Conservation (phyloP, 805 yeast species). For the Spathaspora girioi region DNA sequence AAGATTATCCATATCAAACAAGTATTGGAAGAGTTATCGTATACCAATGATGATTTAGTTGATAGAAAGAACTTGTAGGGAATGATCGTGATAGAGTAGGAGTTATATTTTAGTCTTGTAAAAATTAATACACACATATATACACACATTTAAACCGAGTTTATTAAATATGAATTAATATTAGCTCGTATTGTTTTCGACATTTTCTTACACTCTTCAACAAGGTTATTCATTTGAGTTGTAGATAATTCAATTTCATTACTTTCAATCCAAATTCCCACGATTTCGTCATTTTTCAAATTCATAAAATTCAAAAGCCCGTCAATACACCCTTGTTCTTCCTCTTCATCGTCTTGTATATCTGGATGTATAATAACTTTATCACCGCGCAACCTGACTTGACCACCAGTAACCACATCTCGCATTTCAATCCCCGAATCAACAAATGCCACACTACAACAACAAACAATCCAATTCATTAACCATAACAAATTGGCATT, state of each 20-base stretch:
- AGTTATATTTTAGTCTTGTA: neutral
- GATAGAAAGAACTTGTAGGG: conserved; percentile 7
- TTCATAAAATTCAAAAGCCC: conserved; percentile 50
- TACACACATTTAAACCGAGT: conserved; percentile 7
- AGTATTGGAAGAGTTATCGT: conserved; percentile 31
- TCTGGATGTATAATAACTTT: conserved; percentile 16
- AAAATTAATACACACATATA: neutral
- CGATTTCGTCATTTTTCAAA: conserved; percentile 52
- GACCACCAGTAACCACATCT: conserved; percentile 72
- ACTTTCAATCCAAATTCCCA: conserved; percentile 52
- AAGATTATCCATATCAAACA: conserved; percentile 33
- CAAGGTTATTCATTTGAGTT: conserved; percentile 21
- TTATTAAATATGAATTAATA: conserved; percentile 42
- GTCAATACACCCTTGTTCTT: conserved; percentile 20
- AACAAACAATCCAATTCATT: conserved; percentile 53
- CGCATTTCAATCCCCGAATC: conserved; percentile 81
- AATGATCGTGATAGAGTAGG: no score
- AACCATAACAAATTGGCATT: conserved; percentile 28
- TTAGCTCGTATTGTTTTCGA: conserved; percentile 40
- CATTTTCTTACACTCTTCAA: conserved; percentile 44
- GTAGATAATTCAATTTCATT: conserved; percentile 13
- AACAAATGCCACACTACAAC: conserved; percentile 69
- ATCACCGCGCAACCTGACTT: conserved; percentile 20
- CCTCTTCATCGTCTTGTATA: conserved; percentile 8
- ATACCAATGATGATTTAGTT: neutral